Evolutionary conservation across 2,329 filamentous ascomycete genomes (phyloP), one percentile per base, ranked within the genome.

Genomic region (Pleochaeta shiraiana): DNA sequence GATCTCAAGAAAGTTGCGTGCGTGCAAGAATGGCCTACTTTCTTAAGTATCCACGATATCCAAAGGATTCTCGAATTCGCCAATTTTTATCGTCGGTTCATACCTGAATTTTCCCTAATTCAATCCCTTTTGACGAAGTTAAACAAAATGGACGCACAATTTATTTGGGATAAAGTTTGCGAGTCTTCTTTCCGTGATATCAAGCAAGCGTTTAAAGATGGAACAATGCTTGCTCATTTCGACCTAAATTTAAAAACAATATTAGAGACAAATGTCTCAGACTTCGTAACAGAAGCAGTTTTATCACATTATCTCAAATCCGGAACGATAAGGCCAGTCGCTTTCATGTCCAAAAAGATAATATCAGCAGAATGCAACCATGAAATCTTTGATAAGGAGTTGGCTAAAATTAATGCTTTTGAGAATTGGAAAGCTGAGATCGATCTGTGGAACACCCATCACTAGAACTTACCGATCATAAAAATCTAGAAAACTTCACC

Each of bases 271-370:
- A 34, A 62, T 24, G 24, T 34, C 4, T 43, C 34, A 1, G 33
- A 62, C 4, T 62, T 5, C 14, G 33, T 62, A 2, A 62, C 59
- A 16, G 59, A 21, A 2, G 59, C n/a, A 5, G 26, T 62, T 43
- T 24, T 62, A 1, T 43, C 59, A 1, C 33, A 62, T n/a, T 43
- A 43, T 43, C 33, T 26, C n/a, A 4, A 62, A 30, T 7, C n/a
- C 1, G 31, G 59, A 3, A 43, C n/a, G 1, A 33, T 62, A 11
- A 6, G 59, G 3, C 59, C 59, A 1, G 59, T 62, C 43, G 59
- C 59, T 16, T 43, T 62, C 12, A 43, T 62, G 59, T 62, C 59
- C 3, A 62, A 62, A 19, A 62, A 62, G 16, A 39, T 62, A 24
- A 1, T 62, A 2, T 34, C 59, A 31, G 34, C 59, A 6, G 59